Conservation (phyloP, 345 rosid genomes). For the Eucalyptus cladocalyx region DNA sequence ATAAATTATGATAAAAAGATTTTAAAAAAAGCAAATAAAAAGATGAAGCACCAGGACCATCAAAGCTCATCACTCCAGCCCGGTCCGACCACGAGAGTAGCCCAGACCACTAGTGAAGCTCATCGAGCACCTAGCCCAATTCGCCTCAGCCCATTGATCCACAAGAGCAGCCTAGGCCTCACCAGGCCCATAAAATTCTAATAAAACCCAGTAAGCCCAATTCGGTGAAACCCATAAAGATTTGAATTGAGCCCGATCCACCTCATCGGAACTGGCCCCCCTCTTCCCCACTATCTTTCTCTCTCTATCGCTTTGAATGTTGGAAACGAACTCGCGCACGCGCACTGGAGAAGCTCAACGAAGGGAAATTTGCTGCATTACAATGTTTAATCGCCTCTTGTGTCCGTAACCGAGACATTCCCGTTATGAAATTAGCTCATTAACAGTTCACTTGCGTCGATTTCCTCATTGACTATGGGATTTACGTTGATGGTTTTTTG, state of each 20-base stretch:
- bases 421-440: too few species aligned
- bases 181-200: background rate
- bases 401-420: too few species aligned
- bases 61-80: background rate
- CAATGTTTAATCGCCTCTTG: too few species aligned
- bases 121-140: background rate
- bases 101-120: background rate
- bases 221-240: background rate
- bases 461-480: too few species aligned
- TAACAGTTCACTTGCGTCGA: too few species aligned
- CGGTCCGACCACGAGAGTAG: background rate
- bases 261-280: background rate
- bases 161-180: background rate
- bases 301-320: background rate
- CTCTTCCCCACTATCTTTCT: background rate
- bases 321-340: background rate
- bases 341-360: too few species aligned
- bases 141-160: fast-evolving
- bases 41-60: background rate
- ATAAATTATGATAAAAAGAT: background rate
- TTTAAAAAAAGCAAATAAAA: too few species aligned
- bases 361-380: too few species aligned
- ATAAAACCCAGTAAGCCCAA: background rate
- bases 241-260: background rate
- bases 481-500: too few species aligned